A percentile compares a stretch with the other conserved stretches of the same genome.
These are phyloP conservation scores for Moniliella sp. DNA, from an alignment of 1,284 basidiomycete genomes.

Conservation along the genomic window DNA sequence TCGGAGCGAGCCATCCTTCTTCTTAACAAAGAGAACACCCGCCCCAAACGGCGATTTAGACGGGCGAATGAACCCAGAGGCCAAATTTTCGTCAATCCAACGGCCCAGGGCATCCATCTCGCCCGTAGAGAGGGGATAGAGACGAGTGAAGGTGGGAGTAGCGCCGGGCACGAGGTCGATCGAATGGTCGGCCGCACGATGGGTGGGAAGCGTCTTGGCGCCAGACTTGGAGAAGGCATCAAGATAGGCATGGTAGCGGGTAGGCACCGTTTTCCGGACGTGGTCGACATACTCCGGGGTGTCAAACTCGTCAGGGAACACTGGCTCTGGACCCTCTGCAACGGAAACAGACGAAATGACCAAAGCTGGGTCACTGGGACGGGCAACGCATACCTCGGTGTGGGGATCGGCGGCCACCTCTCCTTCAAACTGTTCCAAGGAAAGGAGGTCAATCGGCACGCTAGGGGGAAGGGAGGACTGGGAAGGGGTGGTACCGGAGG, in stretches of 20 bases:
- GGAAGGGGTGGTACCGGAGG: too few species aligned
- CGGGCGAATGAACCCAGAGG: slow-evolving; percentile 3
- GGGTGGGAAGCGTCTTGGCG: background rate
- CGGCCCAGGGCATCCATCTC: slow-evolving; percentile 1
- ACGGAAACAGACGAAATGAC: too few species aligned
- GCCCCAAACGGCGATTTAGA: slow-evolving; percentile 1
- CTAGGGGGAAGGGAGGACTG: too few species aligned
- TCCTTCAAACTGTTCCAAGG: too few species aligned
- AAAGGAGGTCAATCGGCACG: too few species aligned
- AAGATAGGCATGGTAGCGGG: background rate
- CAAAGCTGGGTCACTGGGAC: too few species aligned
- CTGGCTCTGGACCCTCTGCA: too few species aligned
- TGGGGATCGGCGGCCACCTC: too few species aligned
- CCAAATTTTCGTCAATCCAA: slow-evolving; percentile 1
- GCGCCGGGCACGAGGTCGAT: background rate
- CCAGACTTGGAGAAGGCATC: background rate
- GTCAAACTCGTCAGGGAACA: too few species aligned
- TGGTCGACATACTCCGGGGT: too few species aligned
- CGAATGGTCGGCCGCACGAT: slow-evolving; percentile 1
- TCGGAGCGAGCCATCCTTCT: slow-evolving; percentile 23
- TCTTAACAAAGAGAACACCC: slow-evolving; percentile 10
- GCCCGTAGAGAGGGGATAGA: slow-evolving; percentile 1
- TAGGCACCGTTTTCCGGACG: too few species aligned
- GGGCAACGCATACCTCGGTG: too few species aligned
- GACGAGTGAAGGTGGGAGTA: background rate